A percentile compares a stretch with the other conserved stretches of the same genome.
Conservation (phyloP, 1,139 yeast species). For the Protomyces pachydermus region DNA sequence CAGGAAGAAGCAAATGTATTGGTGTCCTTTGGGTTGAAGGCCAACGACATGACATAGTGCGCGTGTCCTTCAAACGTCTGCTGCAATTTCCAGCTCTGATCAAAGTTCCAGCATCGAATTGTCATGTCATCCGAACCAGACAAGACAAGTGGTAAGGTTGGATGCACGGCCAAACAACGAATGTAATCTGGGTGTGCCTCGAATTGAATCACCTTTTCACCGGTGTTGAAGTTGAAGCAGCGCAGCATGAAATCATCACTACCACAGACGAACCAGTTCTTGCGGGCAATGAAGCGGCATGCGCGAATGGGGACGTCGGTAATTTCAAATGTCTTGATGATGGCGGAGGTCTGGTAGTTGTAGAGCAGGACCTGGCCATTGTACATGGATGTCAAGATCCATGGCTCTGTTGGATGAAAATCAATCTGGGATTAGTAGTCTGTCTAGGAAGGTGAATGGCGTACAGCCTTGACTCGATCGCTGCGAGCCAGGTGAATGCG, state of each 20-base stretch:
- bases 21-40: conserved; percentile 95
- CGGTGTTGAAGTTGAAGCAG: conserved; percentile 90
- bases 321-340: conserved; percentile 72
- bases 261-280: conserved; percentile 96
- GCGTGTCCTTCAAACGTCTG: conserved; percentile 88
- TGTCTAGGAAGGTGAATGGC: background rate
- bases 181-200: conserved; percentile 98
- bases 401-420: conserved; percentile 96
- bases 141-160: conserved; percentile 79
- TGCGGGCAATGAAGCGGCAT: conserved; percentile 89
- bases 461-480: conserved; percentile 75
- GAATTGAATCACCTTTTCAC: conserved; percentile 87
- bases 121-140: conserved; percentile 91
- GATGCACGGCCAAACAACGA: conserved; percentile 89
- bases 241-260: conserved; percentile 92
- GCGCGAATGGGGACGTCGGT: conserved; percentile 94
- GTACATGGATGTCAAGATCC: conserved; percentile 44
- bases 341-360: conserved; percentile 39
- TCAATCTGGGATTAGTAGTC: conserved; percentile 48
- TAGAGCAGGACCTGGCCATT: conserved; percentile 30
- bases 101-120: conserved; percentile 97
- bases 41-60: conserved; percentile 90
- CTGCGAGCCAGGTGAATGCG: conserved; percentile 81
- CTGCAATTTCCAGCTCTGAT: conserved; percentile 79
- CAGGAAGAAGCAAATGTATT: conserved; percentile 96